Conservation (phyloP, 2,329 filamentous ascomycete genomes). For the Diaporthe citriasiana region DNA sequence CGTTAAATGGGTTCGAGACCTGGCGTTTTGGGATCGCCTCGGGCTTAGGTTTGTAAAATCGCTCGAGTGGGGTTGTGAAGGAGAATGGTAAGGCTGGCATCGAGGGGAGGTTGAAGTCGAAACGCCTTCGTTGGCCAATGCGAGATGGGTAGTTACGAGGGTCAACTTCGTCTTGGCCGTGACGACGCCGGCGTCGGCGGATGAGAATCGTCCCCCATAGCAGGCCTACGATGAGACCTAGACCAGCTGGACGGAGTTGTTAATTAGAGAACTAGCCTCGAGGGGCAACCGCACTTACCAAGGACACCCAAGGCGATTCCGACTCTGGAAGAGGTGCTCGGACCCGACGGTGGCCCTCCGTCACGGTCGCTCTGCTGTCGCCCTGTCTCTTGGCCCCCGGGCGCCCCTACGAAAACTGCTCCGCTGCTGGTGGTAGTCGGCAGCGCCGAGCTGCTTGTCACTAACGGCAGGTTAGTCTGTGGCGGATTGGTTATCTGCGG, state of each 20-base stretch:
- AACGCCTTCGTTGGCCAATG: not conserved
- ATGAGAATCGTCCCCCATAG: slow-evolving; percentile 35
- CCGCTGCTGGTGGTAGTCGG: slow-evolving; percentile 12
- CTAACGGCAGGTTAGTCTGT: slow-evolving; percentile 7
- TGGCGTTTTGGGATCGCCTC: slow-evolving; percentile 11
- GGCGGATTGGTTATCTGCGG: slow-evolving; percentile 5
- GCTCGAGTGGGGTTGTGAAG: slow-evolving; percentile 4
- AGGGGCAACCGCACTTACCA: slow-evolving; percentile 2
- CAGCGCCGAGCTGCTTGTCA: not conserved
- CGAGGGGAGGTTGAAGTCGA: slow-evolving; percentile 17
- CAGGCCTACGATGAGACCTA: slow-evolving; percentile 35
- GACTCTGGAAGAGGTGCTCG: slow-evolving; percentile 28
- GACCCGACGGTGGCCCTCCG: not conserved
- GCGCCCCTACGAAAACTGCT: not conserved
- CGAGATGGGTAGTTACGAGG: not conserved
- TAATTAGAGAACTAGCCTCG: rapidly evolving
- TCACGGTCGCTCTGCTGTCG: not conserved
- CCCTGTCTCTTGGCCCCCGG: slow-evolving; percentile 4
- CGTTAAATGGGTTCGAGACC: slow-evolving; percentile 21
- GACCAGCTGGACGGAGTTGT: slow-evolving; percentile 21
- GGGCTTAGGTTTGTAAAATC: slow-evolving; percentile 9
- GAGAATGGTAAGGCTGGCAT: slow-evolving; percentile 3
- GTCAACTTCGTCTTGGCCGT: not conserved
- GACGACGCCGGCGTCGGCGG: slow-evolving; percentile 31
- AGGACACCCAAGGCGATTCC: slow-evolving; percentile 39